Percentiles rank a stretch among this genome's conserved stretches.
Evolutionary conservation across 2,329 filamentous ascomycete species (phyloP).

Genomic region (Albophoma yamanashiensis): DNA sequence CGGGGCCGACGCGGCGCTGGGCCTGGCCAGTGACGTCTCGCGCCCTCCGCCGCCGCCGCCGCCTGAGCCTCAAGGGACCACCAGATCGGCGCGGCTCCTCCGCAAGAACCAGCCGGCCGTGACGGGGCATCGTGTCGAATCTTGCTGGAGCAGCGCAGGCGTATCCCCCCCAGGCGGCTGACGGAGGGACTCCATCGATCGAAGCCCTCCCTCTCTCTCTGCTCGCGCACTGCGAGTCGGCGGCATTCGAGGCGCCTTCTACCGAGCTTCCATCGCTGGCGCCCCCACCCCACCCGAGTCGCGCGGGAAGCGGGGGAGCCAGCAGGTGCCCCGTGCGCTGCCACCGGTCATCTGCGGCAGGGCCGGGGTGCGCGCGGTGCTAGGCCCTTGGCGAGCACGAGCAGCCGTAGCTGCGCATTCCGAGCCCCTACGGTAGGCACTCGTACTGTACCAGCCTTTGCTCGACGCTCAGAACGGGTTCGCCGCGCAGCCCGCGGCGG

Average conservation of each 20-base stretch:
- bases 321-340: background rate
- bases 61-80: background rate
- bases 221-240: background rate
- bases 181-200: background rate
- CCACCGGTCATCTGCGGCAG: background rate
- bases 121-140: background rate
- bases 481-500: no score
- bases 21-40: no score
- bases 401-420: no score
- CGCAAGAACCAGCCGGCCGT: background rate
- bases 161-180: background rate
- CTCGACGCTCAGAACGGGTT: no score
- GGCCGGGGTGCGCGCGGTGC: background rate
- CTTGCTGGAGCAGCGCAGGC: background rate
- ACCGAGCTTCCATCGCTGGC: background rate
- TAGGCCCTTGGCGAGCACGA: no score
- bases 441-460: no score
- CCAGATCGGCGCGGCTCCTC: background rate
- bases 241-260: background rate
- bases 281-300: background rate
- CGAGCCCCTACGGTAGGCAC: no score
- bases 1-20: no score
- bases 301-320: background rate
- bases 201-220: background rate
- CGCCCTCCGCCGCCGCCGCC: no score